A percentile compares a stretch with the other conserved stretches of the same genome.
These are phyloP conservation scores for Sordaria brevicollis DNA, from an alignment of 495 filamentous ascomycete genomes.

Conservation along the genomic window DNA sequence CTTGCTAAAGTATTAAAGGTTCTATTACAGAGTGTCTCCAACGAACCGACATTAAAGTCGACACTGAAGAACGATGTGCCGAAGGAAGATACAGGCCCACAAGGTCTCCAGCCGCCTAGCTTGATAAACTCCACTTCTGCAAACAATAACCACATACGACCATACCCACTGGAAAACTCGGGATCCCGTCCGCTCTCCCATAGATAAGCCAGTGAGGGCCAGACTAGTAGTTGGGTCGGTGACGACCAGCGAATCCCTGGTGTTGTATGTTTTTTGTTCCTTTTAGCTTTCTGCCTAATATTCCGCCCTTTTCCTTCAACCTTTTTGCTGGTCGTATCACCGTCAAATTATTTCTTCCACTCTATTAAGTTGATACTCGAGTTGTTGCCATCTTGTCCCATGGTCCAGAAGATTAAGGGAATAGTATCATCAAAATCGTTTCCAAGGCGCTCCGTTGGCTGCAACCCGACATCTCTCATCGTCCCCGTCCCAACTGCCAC, in stretches of 20 bases:
- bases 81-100: not conserved
- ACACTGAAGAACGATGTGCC: not conserved
- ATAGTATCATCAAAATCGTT: not conserved
- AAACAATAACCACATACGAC: conserved; percentile 25
- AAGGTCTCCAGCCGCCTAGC: not conserved
- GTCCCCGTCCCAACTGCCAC: not conserved
- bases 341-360: not conserved
- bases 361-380: not conserved
- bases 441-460: not conserved
- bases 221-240: conserved; percentile 39
- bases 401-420: not conserved
- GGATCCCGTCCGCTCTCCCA: conserved; percentile 40
- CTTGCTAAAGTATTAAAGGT: not conserved
- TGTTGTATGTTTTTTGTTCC: conserved; percentile 18
- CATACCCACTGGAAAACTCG: conserved; percentile 34
- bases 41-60: no score
- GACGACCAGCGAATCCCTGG: conserved; percentile 27
- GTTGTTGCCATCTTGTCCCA: not conserved
- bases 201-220: no score
- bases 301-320: no score
- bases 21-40: not conserved
- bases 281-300: no score
- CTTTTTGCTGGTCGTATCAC: not conserved
- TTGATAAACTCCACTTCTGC: not conserved
- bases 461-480: not conserved